A percentile compares a stretch with the other conserved stretches of the same genome.
Conservation (phyloP, 2,329 filamentous ascomycete species). For the Alternaria burnsii region DNA sequence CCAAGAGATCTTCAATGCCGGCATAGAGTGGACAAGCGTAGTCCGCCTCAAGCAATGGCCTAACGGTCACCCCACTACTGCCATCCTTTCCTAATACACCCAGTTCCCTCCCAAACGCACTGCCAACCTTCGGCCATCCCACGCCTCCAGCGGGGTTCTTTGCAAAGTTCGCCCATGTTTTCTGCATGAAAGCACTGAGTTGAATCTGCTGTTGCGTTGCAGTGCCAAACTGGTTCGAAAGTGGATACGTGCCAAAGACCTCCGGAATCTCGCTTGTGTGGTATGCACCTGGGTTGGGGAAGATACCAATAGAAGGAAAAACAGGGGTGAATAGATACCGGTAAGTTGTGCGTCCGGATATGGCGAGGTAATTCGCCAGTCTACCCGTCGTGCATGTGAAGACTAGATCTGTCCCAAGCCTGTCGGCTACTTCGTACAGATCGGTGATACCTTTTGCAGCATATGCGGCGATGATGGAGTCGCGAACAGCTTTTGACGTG, state of each 20-base stretch:
- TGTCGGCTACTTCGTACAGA: conserved; percentile 10
- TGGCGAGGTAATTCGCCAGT: conserved; percentile 15
- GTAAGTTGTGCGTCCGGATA: conserved; percentile 23
- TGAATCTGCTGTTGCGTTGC: conserved; percentile 25
- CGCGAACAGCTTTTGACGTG: conserved; percentile 3
- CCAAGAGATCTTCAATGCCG: conserved; percentile 13
- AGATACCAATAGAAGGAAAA: conserved; percentile 19
- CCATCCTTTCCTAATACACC: conserved; percentile 19
- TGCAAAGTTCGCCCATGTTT: conserved; percentile 35
- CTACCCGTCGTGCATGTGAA: conserved; percentile 19
- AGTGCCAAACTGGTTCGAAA: conserved; percentile 14
- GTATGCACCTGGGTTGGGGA: conserved; percentile 25
- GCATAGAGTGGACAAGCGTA: conserved; percentile 20
- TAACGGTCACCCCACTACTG: conserved; percentile 13
- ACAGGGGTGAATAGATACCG: conserved; percentile 27
- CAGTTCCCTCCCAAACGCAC: conserved; percentile 11
- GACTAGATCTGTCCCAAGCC: conserved; percentile 15
- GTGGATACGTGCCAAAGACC: conserved; percentile 34
- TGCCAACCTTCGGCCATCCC: conserved; percentile 19
- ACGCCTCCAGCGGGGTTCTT: conserved; percentile 23
- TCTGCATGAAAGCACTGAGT: conserved; percentile 32
- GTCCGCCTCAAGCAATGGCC: conserved; percentile 11
- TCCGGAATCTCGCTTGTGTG: conserved; percentile 32
- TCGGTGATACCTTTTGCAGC: background rate
- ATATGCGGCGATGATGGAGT: conserved; percentile 12